Percentiles rank a stretch among this genome's conserved stretches.
phyloP scores from a whole-genome alignment of 176 grass and related monocot species.

The Elaeis guineensis region DNA sequence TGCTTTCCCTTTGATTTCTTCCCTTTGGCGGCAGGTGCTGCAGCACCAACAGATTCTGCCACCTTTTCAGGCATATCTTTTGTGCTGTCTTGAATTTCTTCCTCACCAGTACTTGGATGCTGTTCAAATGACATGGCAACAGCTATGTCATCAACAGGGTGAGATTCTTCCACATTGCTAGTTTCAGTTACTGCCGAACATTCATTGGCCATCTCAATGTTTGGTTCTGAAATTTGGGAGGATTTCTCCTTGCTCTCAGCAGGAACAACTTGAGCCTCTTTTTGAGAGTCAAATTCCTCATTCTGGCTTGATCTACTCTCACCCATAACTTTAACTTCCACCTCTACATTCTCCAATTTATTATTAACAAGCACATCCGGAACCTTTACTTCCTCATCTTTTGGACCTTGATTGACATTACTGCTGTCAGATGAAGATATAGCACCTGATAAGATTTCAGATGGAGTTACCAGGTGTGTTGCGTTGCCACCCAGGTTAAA shows the following conservation, averaged over 20 bases:
- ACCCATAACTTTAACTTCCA: conserved; percentile 30
- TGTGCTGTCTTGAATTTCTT: conserved; percentile 20
- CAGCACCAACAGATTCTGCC: conserved; percentile 20
- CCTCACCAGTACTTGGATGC: conserved; percentile 20
- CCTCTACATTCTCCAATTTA: conserved; percentile 22
- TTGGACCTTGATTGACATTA: conserved; percentile 23
- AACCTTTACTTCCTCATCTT: conserved; percentile 39
- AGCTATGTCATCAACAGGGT: conserved; percentile 24
- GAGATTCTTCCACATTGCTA: conserved; percentile 43
- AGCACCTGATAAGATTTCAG: conserved; percentile 70
- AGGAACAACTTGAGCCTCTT: conserved; percentile 38
- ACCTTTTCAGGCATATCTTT: conserved; percentile 35
- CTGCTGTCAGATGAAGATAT: conserved; percentile 36
- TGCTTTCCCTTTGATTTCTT: conserved; percentile 44
- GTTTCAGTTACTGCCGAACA: conserved; percentile 27
- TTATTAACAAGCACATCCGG: conserved; percentile 23
- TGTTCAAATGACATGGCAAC: conserved; percentile 16
- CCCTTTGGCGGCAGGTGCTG: conserved; percentile 31
- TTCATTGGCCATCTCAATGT: conserved; percentile 32
- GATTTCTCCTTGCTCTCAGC: conserved; percentile 35
- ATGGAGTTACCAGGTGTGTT: conserved; percentile 63
- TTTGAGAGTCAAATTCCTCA: conserved; percentile 34
- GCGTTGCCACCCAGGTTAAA: conserved; percentile 38
- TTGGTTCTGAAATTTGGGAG: conserved; percentile 20
- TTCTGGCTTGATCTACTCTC: conserved; percentile 27